Conservation (phyloP, 805 yeast genomes). For the Jamesozyma jinghongensis region DNA sequence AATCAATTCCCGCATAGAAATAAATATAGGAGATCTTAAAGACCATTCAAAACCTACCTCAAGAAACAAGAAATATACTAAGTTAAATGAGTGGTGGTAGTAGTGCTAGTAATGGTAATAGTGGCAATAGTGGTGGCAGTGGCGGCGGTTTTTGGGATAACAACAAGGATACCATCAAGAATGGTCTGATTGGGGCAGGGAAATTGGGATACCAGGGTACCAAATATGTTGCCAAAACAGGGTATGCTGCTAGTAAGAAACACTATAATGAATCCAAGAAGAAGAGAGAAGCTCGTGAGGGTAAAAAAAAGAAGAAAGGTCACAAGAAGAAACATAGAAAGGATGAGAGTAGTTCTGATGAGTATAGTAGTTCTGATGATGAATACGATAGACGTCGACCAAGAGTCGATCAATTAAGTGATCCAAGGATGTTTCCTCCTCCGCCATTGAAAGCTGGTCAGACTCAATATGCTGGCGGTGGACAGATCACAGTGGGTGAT, state of each 20-base stretch:
- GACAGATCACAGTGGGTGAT: conserved; percentile 5
- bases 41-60: not conserved
- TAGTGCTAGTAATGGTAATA: no score
- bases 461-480: conserved; percentile 23
- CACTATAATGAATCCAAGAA: conserved; percentile 20
- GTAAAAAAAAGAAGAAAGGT: conserved; percentile 4
- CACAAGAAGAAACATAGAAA: conserved; percentile 11
- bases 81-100: no score
- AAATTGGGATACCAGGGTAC: conserved; percentile 33
- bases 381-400: conserved; percentile 2
- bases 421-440: conserved; percentile 27
- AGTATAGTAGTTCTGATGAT: conserved; percentile 12
- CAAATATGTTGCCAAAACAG: conserved; percentile 34
- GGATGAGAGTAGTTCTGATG: conserved; percentile 7
- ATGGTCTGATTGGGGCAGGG: conserved; percentile 32
- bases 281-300: conserved; percentile 6
- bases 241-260: conserved; percentile 33
- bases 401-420: conserved; percentile 6
- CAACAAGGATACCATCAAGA: conserved; percentile 33
- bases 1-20: not conserved
- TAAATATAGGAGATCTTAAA: not conserved
- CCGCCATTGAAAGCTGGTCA: conserved; percentile 36
- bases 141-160: conserved; percentile 34
- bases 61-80: not conserved
- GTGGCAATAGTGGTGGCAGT: not conserved